phyloP scores from a whole-genome alignment of 495 filamentous ascomycete species.

The Lepidopterella palustris region DNA sequence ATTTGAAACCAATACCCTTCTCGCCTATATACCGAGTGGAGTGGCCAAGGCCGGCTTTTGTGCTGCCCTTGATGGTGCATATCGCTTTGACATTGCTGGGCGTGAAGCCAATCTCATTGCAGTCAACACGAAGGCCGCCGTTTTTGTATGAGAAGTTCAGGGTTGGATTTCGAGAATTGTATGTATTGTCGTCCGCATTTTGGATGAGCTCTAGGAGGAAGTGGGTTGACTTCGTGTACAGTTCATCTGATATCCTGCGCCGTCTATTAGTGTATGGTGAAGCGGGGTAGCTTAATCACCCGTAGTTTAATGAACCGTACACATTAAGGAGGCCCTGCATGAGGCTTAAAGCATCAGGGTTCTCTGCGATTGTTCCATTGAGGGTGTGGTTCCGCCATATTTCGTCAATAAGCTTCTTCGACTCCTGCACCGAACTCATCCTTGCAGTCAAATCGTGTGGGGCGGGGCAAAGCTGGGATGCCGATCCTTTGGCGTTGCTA shows the following conservation, averaged over 20 bases:
- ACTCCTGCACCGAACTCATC: no score
- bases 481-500: no score
- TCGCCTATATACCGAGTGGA: conserved; percentile 21
- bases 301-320: no score
- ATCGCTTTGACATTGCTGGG: conserved; percentile 17
- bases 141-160: conserved; percentile 10
- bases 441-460: no score
- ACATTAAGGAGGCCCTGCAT: no score
- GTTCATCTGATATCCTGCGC: conserved; percentile 14
- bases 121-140: conserved; percentile 16
- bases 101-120: conserved; percentile 24
- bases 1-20: conserved; percentile 30
- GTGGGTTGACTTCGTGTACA: conserved; percentile 16
- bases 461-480: no score
- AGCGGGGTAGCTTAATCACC: no score
- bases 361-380: no score
- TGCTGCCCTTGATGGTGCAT: conserved; percentile 15
- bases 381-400: no score
- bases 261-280: no score
- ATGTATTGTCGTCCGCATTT: conserved; percentile 26
- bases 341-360: no score
- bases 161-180: not conserved
- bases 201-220: conserved; percentile 26
- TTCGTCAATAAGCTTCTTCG: no score
- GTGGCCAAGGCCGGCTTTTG: conserved; percentile 6